phyloP scores from a whole-genome alignment of 2,329 filamentous ascomycete genomes.

The Bimuria novae-zelandiae region DNA sequence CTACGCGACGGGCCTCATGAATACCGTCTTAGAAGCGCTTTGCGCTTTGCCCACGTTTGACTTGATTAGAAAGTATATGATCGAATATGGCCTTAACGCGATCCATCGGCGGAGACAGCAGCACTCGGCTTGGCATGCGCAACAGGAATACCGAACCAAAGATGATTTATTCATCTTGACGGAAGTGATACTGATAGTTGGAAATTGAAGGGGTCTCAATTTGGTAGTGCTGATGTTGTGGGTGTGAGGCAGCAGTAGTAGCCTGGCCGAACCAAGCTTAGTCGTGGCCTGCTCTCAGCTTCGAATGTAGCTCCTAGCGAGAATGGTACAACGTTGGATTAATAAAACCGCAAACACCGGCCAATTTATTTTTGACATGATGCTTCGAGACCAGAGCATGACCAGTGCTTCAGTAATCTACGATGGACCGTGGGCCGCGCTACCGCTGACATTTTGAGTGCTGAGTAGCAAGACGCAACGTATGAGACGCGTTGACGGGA shows the following conservation, averaged over 20 bases:
- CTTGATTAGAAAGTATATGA: no score
- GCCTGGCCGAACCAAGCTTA: no score
- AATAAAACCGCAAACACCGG: not conserved
- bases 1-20: no score
- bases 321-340: not conserved
- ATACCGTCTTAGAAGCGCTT: no score
- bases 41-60: no score
- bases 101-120: no score
- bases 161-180: not conserved
- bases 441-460: not conserved
- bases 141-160: not conserved
- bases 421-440: not conserved
- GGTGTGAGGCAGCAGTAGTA: slow-evolving; percentile 2
- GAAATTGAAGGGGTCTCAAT: not conserved
- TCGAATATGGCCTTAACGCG: no score
- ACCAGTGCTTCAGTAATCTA: not conserved
- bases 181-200: not conserved
- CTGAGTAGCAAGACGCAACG: not conserved
- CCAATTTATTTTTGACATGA: not conserved
- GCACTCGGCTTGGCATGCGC: not conserved
- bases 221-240: slow-evolving; percentile 6
- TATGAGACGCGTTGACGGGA: not conserved
- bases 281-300: not conserved
- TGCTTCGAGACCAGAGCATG: not conserved
- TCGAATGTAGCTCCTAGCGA: not conserved